Conservation (phyloP, 169 alveolate genomes). For the Nephromyces sp. region DNA sequence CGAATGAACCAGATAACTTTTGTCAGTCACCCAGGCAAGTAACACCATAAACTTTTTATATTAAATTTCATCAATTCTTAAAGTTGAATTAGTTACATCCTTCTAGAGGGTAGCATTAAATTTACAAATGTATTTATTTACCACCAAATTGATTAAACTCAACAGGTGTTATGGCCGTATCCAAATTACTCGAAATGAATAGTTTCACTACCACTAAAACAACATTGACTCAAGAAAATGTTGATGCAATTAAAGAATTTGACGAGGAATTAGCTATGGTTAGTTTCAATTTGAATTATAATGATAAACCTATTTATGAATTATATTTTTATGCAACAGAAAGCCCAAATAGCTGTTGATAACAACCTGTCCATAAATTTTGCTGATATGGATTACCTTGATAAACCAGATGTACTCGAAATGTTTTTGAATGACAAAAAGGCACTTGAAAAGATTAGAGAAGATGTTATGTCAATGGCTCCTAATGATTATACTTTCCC, state of each 20-base stretch:
- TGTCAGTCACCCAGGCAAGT: constrained; percentile 31
- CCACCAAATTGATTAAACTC: not conserved
- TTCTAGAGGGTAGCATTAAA: not conserved
- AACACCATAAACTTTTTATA: not conserved
- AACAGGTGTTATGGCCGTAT: constrained; percentile 30
- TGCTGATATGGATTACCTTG: constrained; percentile 12
- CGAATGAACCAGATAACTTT: constrained; percentile 14
- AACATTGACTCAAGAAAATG: constrained; percentile 14
- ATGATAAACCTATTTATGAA: too few species aligned
- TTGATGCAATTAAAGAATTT: constrained; percentile 13
- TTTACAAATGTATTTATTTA: not conserved
- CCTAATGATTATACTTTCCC: constrained; percentile 12
- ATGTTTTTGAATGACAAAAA: constrained; percentile 5
- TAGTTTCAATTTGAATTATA: too few species aligned
- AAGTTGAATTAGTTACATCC: not conserved
- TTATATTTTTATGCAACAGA: constrained; percentile 1
- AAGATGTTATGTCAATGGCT: constrained; percentile 10
- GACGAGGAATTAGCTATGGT: constrained; percentile 22
- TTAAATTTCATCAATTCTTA: too few species aligned
- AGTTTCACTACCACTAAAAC: constrained; percentile 7
- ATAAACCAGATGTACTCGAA: constrained; percentile 8
- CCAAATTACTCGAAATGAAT: constrained; percentile 15
- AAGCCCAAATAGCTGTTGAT: constrained; percentile 31
- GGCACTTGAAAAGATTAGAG: not conserved
- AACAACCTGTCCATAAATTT: constrained; percentile 15